phyloP scores from a whole-genome alignment of 345 rosid species.

The Eucalyptus pauciflora region DNA sequence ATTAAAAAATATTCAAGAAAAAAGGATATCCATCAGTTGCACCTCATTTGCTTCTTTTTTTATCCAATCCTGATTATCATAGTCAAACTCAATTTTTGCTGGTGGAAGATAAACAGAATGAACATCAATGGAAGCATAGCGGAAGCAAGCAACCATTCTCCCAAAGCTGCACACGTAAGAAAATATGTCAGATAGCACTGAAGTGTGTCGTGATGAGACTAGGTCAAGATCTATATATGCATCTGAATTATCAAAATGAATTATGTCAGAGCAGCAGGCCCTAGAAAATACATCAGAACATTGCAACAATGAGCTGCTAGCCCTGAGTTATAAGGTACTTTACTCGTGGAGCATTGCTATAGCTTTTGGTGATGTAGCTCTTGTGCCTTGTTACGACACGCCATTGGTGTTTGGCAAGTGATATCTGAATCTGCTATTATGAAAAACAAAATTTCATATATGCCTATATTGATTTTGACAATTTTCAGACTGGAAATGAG shows the following conservation, averaged over 20 bases:
- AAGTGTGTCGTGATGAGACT: background rate
- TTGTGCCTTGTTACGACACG: background rate
- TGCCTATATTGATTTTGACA: background rate
- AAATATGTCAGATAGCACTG: background rate
- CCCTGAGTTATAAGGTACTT: background rate
- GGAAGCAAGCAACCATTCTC: conserved; percentile 94
- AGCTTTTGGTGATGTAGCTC: background rate
- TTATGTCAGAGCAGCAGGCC: background rate
- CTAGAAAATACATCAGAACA: background rate
- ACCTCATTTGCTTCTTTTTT: conserved; percentile 82
- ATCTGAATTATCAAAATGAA: background rate
- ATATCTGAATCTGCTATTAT: background rate
- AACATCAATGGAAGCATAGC: conserved; percentile 85
- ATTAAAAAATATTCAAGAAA: background rate
- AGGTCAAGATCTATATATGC: background rate
- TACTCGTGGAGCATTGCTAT: background rate
- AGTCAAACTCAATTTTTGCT: conserved; percentile 63
- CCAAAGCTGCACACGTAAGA: conserved; percentile 53
- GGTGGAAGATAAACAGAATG: conserved; percentile 83
- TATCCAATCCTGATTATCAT: conserved; percentile 74
- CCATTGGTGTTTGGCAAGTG: background rate
- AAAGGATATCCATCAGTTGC: background rate
- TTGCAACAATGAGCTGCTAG: background rate
- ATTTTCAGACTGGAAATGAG: background rate
- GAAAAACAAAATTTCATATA: background rate